Base-by-base conservation (phyloP, 176 grass and related monocot species). In the Triticum dicoccoides region DNA sequence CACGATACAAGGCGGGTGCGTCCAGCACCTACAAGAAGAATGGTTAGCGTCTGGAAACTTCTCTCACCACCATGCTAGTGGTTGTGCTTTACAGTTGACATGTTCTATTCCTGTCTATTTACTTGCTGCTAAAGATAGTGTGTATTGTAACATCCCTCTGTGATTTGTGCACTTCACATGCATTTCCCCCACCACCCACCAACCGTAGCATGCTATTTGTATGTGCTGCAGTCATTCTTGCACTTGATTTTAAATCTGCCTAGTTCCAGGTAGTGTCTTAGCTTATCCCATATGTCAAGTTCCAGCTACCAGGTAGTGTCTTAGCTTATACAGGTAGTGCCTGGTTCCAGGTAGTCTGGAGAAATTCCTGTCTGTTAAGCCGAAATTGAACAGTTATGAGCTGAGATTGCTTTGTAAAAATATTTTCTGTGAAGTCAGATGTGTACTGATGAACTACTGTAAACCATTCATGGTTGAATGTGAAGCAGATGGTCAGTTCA, bases 1-100 rank as follows among this genome's bases (percentile, higher is more conserved):
- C 94, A 10, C 93, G 91, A 79, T 99, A 99, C 86, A 99, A 91
- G 85, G 89, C 94, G 8, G 89, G 92, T 23, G 69, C 73, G 77
- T 99, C 97, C 1, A 99, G 80, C 92, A 94, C 89, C 24, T 99
- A 99, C 61, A 89, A 96, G 67, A 92, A 95, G 85, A 96, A 99
- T 14, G 97, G 97, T 99, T 80, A 27, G 90, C 85, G 35, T 37
- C 84, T 86, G 41, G 32, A 78, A 47, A 18, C 45, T 21, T 66
- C 76, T 66, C 70, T 59, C 27, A 30, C 29, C 39, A 13, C 3
- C 65, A 4, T 35, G 52, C 38, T 83, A 23, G 2, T 37, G 61
- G 3, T 76, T 61, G 8, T 72, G 32, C 44, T 61, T 14, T 30
- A 11, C n/a, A 49, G 45, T 49, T 73, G 39, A 59, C 24, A 25